phyloP scores from a whole-genome alignment of 495 filamentous ascomycete species.

The Geopyxis carbonaria region DNA sequence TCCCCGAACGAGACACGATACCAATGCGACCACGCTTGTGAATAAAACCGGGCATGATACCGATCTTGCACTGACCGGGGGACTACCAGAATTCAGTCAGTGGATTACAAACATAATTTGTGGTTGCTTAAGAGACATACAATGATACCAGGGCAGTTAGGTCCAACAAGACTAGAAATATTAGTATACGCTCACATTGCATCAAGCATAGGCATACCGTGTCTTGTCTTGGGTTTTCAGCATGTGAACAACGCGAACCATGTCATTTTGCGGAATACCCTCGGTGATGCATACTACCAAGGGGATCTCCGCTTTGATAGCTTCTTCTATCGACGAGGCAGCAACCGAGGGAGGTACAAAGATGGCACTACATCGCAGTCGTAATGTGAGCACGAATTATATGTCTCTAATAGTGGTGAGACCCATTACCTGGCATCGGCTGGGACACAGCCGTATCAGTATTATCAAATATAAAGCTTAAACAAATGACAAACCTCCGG shows the following conservation, averaged over 20 bases:
- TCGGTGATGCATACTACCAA: constrained; percentile 97
- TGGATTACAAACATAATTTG: constrained; percentile 26
- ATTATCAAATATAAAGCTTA: constrained; percentile 2
- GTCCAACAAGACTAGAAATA: constrained; percentile 52
- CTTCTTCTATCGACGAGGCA: constrained; percentile 91
- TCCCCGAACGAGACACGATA: constrained; percentile 96
- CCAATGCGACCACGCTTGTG: constrained; percentile 98
- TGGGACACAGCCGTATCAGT: constrained; percentile 8
- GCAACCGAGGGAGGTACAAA: constrained; percentile 93
- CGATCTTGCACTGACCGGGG: constrained; percentile 96
- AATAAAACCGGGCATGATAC: constrained; percentile 99
- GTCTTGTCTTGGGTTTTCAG: constrained; percentile 97
- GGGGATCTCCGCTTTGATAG: constrained; percentile 76
- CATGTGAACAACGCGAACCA: constrained; percentile 97
- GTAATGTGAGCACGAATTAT: constrained; percentile 13
- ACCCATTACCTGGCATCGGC: constrained; percentile 19
- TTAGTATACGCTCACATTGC: background rate
- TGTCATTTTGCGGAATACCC: constrained; percentile 53
- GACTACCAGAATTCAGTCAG: constrained; percentile 27
- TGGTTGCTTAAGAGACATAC: constrained; percentile 36
- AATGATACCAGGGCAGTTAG: constrained; percentile 98
- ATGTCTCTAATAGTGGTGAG: constrained; percentile 1
- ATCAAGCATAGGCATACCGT: constrained; percentile 27
- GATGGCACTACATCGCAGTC: constrained; percentile 65
- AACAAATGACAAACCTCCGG: constrained; percentile 33